phyloP scores from a whole-genome alignment of 1,284 basidiomycete genomes.

The Boletus putidus region DNA sequence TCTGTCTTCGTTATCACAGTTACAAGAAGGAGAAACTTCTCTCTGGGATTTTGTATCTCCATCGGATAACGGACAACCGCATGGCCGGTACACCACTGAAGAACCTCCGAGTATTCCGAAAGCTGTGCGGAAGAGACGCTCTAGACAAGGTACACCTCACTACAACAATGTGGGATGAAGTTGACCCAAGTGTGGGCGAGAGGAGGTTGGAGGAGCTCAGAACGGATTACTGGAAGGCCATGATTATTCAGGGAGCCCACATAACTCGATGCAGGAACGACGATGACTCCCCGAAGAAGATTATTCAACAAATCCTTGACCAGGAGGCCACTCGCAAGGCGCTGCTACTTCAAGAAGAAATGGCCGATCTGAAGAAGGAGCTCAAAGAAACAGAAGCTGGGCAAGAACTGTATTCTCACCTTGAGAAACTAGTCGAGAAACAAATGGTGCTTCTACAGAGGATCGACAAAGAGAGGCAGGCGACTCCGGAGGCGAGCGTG shows the following conservation, averaged over 20 bases:
- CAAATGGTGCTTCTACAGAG: not conserved
- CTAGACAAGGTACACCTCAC: slow-evolving; percentile 12
- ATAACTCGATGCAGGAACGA: slow-evolving; percentile 5
- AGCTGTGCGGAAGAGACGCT: not conserved
- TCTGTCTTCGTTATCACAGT: slow-evolving; percentile 25
- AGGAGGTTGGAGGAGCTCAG: slow-evolving; percentile 8
- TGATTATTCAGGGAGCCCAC: slow-evolving; percentile 10
- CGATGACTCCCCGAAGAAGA: slow-evolving; percentile 3
- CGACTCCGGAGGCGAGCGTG: not conserved
- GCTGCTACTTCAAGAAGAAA: slow-evolving; percentile 12
- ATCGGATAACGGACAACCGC: slow-evolving; percentile 48
- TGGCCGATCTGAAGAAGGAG: slow-evolving; percentile 8
- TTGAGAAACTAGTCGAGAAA: not conserved
- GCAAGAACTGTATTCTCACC: not conserved
- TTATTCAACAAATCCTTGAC: slow-evolving; percentile 10
- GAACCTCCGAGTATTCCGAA: slow-evolving; percentile 34
- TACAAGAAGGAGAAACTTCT: slow-evolving; percentile 37
- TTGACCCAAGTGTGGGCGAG: not conserved
- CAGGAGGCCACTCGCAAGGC: not conserved
- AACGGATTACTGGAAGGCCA: slow-evolving; percentile 8
- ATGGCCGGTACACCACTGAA: slow-evolving; percentile 44
- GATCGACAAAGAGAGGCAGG: slow-evolving; percentile 5
- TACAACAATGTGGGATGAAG: too few species aligned
- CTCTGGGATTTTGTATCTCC: slow-evolving; percentile 50
- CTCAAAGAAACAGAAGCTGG: slow-evolving; percentile 6